Evolutionary conservation across 768 basidiomycete species (phyloP).

Genomic region (Royoungia palumana): DNA sequence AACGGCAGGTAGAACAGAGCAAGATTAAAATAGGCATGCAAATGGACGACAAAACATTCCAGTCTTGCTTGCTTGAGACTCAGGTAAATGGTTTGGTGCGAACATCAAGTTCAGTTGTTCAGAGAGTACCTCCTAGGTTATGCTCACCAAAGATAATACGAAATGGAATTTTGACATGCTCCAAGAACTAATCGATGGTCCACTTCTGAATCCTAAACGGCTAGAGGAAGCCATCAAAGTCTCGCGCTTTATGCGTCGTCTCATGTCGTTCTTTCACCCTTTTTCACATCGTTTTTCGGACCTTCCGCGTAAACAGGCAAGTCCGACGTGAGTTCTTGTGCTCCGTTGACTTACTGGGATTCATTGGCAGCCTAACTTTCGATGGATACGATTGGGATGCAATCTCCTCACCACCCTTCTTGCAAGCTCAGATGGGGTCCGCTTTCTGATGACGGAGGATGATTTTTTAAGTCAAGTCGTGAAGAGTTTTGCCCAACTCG

Average conservation of each 20-base stretch:
- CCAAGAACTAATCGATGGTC: conserved; percentile 88
- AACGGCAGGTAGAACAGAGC: conserved; percentile 86
- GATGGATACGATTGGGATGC: conserved; percentile 86
- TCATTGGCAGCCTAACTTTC: conserved; percentile 57
- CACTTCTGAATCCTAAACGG: conserved; percentile 84
- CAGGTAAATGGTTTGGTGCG: conserved; percentile 48
- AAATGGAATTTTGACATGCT: conserved; percentile 93
- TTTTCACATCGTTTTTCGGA: conserved; percentile 86
- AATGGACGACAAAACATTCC: conserved; percentile 94
- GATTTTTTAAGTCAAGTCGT: conserved; percentile 79
- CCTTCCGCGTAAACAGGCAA: conserved; percentile 64
- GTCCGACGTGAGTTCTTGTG: background rate
- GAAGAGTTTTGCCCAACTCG: conserved; percentile 86
- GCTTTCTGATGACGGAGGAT: conserved; percentile 80
- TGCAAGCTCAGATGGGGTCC: conserved; percentile 76
- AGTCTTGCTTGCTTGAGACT: conserved; percentile 78
- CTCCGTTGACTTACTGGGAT: background rate
- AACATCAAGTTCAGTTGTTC: background rate
- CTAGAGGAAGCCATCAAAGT: conserved; percentile 94
- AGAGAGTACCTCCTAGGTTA: conserved; percentile 51
- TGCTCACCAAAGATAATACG: conserved; percentile 80
- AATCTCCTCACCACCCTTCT: conserved; percentile 79
- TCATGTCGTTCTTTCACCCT: conserved; percentile 94
- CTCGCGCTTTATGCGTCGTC: conserved; percentile 80
- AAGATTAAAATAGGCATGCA: conserved; percentile 89